These are phyloP conservation scores for Pinus albicaulis DNA, from an alignment of 75 land plant genomes.

Conservation along the genomic window DNA sequence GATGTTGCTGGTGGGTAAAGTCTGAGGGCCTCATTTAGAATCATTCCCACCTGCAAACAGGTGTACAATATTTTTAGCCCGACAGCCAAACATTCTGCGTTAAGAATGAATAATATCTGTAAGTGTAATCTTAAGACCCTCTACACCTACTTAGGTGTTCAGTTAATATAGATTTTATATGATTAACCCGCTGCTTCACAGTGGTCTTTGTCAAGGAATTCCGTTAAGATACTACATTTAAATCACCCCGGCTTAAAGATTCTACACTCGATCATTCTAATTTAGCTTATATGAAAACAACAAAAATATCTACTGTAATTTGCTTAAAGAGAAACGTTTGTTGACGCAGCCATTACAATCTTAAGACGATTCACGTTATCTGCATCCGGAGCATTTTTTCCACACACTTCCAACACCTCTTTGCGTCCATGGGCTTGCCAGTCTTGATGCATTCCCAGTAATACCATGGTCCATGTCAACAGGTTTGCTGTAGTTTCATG, in stretches of 20 bases:
- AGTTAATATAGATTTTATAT: too few relatives aligned
- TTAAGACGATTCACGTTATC: conserved; percentile 47
- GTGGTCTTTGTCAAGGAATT: too few relatives aligned
- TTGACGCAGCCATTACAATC: conserved; percentile 38
- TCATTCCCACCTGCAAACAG: conserved; percentile 41
- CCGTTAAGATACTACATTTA: too few relatives aligned
- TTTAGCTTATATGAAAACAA: too few relatives aligned
- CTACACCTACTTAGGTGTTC: too few relatives aligned
- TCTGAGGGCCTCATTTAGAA: conserved; percentile 45
- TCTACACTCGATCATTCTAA: too few relatives aligned
- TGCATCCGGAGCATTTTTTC: conserved; percentile 24
- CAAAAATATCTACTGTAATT: too few relatives aligned
- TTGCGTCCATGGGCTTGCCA: conserved; percentile 39
- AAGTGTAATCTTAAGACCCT: not conserved
- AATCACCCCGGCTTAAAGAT: too few relatives aligned
- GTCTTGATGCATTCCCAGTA: conserved; percentile 28
- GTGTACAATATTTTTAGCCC: not conserved
- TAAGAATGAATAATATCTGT: not conserved
- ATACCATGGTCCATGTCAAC: conserved; percentile 37
- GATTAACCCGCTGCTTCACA: too few relatives aligned
- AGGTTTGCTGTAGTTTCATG: conserved; percentile 32
- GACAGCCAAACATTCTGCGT: not conserved
- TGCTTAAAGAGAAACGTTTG: too few relatives aligned
- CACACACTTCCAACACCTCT: conserved; percentile 45
- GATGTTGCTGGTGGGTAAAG: conserved; percentile 39